Percentiles rank a stretch among this genome's conserved stretches.
These are phyloP conservation scores for Calonectria honghensis DNA, from an alignment of 2,329 filamentous ascomycete genomes.

Conservation along the genomic window DNA sequence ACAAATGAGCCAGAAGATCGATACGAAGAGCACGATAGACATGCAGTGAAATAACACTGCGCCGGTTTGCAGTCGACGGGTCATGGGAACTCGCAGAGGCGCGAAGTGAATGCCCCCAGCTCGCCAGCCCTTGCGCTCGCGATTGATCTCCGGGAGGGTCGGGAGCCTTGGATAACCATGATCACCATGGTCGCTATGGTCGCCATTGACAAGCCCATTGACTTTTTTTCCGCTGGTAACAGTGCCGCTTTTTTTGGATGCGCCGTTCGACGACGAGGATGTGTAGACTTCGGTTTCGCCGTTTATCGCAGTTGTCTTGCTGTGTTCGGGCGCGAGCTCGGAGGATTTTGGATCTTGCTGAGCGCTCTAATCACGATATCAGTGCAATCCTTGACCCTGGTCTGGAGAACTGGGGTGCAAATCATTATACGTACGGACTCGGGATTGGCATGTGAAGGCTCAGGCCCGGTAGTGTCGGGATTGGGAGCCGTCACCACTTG, in stretches of 20 bases:
- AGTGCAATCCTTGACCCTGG: constrained; percentile 31
- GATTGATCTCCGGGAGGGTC: constrained; percentile 43
- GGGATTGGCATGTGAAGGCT: constrained; percentile 34
- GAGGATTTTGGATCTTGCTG: constrained; percentile 37
- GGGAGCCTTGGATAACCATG: constrained; percentile 56
- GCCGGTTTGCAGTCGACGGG: constrained; percentile 84
- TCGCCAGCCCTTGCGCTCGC: constrained; percentile 59
- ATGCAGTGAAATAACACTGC: constrained; percentile 85
- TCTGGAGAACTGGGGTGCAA: background rate
- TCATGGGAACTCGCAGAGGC: constrained; percentile 83
- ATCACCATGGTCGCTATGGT: constrained; percentile 38
- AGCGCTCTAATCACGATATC: constrained; percentile 18
- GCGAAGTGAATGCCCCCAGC: constrained; percentile 85
- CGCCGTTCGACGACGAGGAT: constrained; percentile 43
- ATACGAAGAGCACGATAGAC: constrained; percentile 81
- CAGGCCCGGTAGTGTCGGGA: constrained; percentile 40
- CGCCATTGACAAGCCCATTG: constrained; percentile 33
- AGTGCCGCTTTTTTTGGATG: constrained; percentile 50
- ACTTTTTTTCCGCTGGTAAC: constrained; percentile 42
- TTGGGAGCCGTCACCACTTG: constrained; percentile 51
- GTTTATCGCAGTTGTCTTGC: constrained; percentile 46
- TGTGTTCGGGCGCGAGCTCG: constrained; percentile 38
- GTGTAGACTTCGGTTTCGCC: constrained; percentile 45
- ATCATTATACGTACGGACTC: constrained; percentile 25
- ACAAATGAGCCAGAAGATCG: constrained; percentile 92